A percentile compares a stretch with the other conserved stretches of the same genome.
phyloP scores from a whole-genome alignment of 2,329 filamentous ascomycete species.

The Aciculosporium take region DNA sequence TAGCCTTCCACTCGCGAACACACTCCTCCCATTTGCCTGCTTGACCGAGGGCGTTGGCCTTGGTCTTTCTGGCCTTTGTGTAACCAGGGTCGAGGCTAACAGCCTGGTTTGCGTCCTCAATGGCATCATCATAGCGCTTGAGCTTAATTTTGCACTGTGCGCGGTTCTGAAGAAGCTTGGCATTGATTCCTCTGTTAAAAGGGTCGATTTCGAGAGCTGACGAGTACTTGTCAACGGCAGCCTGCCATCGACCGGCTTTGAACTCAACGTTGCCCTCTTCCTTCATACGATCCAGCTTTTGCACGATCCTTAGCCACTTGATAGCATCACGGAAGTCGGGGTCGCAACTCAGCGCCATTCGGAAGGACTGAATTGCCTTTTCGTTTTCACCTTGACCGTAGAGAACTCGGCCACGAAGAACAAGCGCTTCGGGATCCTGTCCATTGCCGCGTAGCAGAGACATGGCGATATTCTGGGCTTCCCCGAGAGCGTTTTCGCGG shows the following conservation, averaged over 20 bases:
- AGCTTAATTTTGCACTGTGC: conserved; percentile 73
- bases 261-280: conserved; percentile 84
- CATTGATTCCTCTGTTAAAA: conserved; percentile 78
- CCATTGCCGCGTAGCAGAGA: conserved; percentile 70
- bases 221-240: conserved; percentile 74
- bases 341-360: conserved; percentile 77
- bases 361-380: conserved; percentile 84
- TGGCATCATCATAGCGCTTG: conserved; percentile 69
- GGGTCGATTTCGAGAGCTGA: conserved; percentile 76
- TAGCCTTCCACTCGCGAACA: conserved; percentile 73
- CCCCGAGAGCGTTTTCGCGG: conserved; percentile 72
- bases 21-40: conserved; percentile 87
- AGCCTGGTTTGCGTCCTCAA: conserved; percentile 75
- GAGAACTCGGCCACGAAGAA: conserved; percentile 72
- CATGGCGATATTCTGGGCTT: conserved; percentile 89
- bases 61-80: conserved; percentile 82
- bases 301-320: conserved; percentile 77
- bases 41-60: conserved; percentile 76
- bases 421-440: conserved; percentile 85
- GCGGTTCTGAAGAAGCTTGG: conserved; percentile 87
- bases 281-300: conserved; percentile 87
- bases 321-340: conserved; percentile 83
- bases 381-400: conserved; percentile 91
- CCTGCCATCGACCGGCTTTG: conserved; percentile 67
- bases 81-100: conserved; percentile 73